Evolutionary conservation across 139 green algal species (phyloP).

Genomic region (Chlorella sp.): DNA sequence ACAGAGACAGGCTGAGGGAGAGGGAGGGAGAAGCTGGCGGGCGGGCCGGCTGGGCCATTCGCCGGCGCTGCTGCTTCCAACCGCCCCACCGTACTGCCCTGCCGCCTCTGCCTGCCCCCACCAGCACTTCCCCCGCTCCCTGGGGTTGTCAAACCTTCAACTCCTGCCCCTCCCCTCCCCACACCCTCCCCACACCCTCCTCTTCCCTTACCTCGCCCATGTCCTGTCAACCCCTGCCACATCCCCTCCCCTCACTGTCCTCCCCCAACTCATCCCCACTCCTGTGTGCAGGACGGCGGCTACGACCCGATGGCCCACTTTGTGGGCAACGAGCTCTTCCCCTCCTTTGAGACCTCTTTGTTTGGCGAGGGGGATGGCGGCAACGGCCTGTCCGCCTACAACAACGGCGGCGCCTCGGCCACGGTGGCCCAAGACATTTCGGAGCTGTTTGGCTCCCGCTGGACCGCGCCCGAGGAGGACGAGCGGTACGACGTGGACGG

Average conservation of each 20-base stretch:
- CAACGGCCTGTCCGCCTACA: neutral
- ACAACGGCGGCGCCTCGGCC: slow-evolving; percentile 41
- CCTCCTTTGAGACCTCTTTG: slow-evolving; percentile 27
- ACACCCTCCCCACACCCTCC: neutral
- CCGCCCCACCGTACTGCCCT: too few species aligned
- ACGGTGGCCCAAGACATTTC: slow-evolving; percentile 57
- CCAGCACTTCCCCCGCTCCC: slow-evolving; percentile 36
- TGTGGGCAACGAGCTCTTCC: slow-evolving; percentile 40
- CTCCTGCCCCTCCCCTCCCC: neutral
- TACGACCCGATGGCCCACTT: slow-evolving; percentile 55
- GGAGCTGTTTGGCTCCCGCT: slow-evolving; percentile 47
- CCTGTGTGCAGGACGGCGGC: neutral
- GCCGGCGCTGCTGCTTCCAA: too few species aligned
- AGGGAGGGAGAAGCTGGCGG: too few species aligned
- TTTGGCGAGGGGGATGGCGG: slow-evolving; percentile 8
- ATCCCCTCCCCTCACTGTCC: neutral
- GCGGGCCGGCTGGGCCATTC: too few species aligned
- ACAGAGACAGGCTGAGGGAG: too few species aligned
- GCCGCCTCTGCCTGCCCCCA: too few species aligned
- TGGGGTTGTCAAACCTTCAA: too few species aligned
- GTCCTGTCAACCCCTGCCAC: neutral
- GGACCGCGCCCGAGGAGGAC: slow-evolving; percentile 31
- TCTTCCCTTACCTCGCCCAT: neutral
- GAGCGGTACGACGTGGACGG: slow-evolving; percentile 23
- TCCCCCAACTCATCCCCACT: neutral